Evolutionary conservation across 1,284 basidiomycete genomes (phyloP), one percentile per base, ranked within the genome.

Genomic region (Stereum hirsutum): DNA sequence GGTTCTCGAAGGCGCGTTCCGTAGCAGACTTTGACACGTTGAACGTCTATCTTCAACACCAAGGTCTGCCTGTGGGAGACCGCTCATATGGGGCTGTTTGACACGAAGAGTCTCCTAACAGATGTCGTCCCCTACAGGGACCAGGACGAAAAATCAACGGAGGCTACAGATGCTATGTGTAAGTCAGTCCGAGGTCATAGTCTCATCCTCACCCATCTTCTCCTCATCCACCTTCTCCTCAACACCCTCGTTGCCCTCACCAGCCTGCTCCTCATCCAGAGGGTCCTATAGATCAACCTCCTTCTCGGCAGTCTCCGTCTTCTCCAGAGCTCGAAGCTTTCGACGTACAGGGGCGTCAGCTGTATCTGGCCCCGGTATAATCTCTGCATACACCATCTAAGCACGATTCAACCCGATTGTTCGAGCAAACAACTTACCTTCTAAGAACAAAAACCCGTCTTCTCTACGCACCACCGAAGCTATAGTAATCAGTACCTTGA

Each of bases 361-460:
- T n/a, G 44, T 45, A 38, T 60, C 57, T 17, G 68, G 63, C 63
- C 66, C 75, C 32, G 70, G 69, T 27, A 81, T 67, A 39, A 78
- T 70, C 54, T 81, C 79, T 81, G 46, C 6, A 41, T 17, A 33
- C 39, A 34, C 37, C 10, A n/a, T n/a, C 4, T 39, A 15, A 23
- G 21, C 21, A 17, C 5, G 12, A 23, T 31, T 19, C 23, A 24
- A 24, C 42, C 12, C 23, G 3, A 26, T 7, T 10, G 39, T 6
- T 14, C 12, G 7, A n/a, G n/a, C 11, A 12, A 28, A 15, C 17
- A 6, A 19, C 57, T 8, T 44, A 75, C 75, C 74, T 60, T 85
- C 78, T 11, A 89, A 69, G 54, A 89, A 89, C 39, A 81, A 55
- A 51, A 82, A 85, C 48, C 88, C 85, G 38, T 86, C 82, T 40